Conservation (phyloP, 352 stramenopile species). For the Phytophthora citrophthora region DNA sequence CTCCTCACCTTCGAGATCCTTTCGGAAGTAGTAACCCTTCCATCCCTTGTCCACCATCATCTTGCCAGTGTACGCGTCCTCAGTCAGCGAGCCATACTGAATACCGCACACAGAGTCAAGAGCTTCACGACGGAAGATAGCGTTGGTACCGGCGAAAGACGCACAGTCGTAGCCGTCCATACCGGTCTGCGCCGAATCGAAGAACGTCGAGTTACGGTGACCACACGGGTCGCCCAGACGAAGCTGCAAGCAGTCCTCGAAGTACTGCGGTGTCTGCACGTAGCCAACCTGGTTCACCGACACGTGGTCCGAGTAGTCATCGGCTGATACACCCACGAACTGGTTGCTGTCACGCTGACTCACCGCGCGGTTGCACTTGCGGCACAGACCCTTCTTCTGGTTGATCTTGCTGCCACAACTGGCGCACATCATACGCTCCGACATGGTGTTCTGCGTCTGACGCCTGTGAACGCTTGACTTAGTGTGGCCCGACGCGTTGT, state of each 20-base stretch:
- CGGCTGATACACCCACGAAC: slow-evolving; percentile 53
- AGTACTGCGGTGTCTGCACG: slow-evolving; percentile 80
- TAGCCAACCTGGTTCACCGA: slow-evolving; percentile 76
- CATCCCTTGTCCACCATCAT: slow-evolving; percentile 86
- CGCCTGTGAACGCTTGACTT: slow-evolving; percentile 72
- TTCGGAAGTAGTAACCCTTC: slow-evolving; percentile 82
- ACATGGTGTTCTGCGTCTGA: slow-evolving; percentile 72
- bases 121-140: slow-evolving; percentile 77
- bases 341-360: slow-evolving; percentile 46
- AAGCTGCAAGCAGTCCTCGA: slow-evolving; percentile 72
- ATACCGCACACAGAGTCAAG: slow-evolving; percentile 79
- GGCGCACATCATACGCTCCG: slow-evolving; percentile 66
- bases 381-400: slow-evolving; percentile 67
- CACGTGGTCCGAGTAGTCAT: slow-evolving; percentile 80
- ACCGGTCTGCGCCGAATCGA: slow-evolving; percentile 73
- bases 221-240: slow-evolving; percentile 66
- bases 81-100: slow-evolving; percentile 75
- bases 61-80: slow-evolving; percentile 80
- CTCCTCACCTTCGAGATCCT: slow-evolving; percentile 76
- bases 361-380: slow-evolving; percentile 60
- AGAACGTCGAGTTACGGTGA: slow-evolving; percentile 79
- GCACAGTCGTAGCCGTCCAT: slow-evolving; percentile 79
- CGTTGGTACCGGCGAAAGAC: slow-evolving; percentile 78
- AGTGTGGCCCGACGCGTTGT: slow-evolving; percentile 68
- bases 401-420: slow-evolving; percentile 74